These are phyloP conservation scores for Fusarium sp. DNA, from an alignment of 2,329 filamentous ascomycete genomes.

Conservation along the genomic window DNA sequence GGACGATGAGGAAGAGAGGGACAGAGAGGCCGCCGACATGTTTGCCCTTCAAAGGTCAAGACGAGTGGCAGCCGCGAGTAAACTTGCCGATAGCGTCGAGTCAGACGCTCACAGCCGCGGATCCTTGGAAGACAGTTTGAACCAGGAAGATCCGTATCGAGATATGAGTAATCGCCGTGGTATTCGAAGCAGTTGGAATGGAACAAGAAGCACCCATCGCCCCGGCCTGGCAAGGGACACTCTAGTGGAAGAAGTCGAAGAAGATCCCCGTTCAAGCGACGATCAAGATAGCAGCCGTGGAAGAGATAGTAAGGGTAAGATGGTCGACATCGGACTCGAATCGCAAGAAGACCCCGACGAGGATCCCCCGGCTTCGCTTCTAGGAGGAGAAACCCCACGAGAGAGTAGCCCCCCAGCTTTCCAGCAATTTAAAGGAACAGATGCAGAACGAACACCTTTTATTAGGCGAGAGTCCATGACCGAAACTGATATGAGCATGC, in stretches of 20 bases:
- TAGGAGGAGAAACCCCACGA: conserved; percentile 62
- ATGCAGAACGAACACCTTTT: conserved; percentile 56
- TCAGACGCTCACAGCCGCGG: conserved; percentile 68
- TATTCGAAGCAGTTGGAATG: conserved; percentile 76
- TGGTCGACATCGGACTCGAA: conserved; percentile 91
- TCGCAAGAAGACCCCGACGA: conserved; percentile 70
- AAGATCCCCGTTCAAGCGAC: conserved; percentile 55
- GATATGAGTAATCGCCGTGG: conserved; percentile 64
- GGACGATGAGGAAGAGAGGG: conserved; percentile 91
- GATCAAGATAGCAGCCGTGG: conserved; percentile 50
- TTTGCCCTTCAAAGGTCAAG: conserved; percentile 92
- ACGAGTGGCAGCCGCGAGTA: conserved; percentile 86
- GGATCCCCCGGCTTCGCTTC: conserved; percentile 71
- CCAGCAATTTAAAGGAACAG: conserved; percentile 66
- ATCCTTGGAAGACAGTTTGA: conserved; percentile 53
- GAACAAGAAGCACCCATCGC: conserved; percentile 60
- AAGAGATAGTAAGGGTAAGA: conserved; percentile 67
- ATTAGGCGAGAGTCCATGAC: conserved; percentile 59
- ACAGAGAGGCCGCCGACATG: conserved; percentile 92
- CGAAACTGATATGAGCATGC: conserved; percentile 62
- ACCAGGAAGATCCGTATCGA: conserved; percentile 56
- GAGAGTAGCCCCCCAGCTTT: conserved; percentile 73
- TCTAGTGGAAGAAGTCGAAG: conserved; percentile 60
- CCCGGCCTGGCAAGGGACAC: conserved; percentile 48
- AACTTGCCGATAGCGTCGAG: conserved; percentile 87